Base-by-base conservation (phyloP, 2,329 filamentous ascomycete genomes). In the Talaromyces sp. region DNA sequence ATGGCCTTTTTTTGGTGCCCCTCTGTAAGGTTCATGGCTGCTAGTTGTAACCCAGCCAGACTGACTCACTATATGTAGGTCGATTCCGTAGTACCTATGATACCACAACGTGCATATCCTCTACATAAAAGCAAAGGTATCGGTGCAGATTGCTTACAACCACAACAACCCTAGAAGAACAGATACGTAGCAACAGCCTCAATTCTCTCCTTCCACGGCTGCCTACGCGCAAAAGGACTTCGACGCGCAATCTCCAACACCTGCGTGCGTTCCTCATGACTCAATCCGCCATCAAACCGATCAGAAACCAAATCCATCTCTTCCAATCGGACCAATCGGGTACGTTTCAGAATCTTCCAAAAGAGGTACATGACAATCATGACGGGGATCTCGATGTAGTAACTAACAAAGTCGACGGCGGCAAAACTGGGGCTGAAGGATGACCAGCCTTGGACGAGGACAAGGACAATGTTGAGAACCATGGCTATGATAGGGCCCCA, bases 321-420 rank as follows among this genome's bases (percentile, higher is more conserved):
- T 25, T 75, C 73, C 47, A 79, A 69, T 13, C 70, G 72, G 25
- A 84, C 81, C 63, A 83, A 78, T 65, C 72, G 79, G 8, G 83
- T 84, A 45, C 75, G 68, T 70, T 78, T 81, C 68, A 85, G 74
- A 15, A 81, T 31, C 71, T 88, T 88, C 86, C 86, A 89, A 0
- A 72, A 79, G 7, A 86, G 40, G 69, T 81, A 84, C 75, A 86
- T 83, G 15, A 84, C 72, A 17, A 85, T 68, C 82, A 89, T 87
- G 65, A 89, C 70, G 0, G 86, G 85, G 27, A 89, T 74, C 74
- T 89, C 86, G 43, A 90, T 81, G 70, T 90, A 89, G 68, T 81
- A 86, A 66, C 85, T 88, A 56, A 90, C 85, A 70, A 90, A 89
- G 70, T 84, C 81, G 13, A 89, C 85, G 1, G 76, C 79, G 58